phyloP scores from a whole-genome alignment of 148 eudicot genomes.

The Rhododendron williamsianum region DNA sequence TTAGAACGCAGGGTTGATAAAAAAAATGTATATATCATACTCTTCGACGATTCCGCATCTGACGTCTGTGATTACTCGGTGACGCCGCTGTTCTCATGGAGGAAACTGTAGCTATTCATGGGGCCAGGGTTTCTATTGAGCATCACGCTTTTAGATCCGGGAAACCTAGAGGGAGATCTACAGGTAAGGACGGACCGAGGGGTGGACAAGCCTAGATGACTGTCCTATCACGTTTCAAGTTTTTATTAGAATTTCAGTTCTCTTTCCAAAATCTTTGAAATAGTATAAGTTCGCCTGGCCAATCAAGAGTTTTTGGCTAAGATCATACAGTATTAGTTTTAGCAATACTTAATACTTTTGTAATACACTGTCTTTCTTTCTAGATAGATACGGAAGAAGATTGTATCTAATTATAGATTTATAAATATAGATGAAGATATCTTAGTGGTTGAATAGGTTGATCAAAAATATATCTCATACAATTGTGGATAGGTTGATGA shows the following conservation, averaged over 20 bases:
- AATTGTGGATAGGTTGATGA: neutral
- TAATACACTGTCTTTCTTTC: neutral
- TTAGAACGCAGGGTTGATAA: neutral
- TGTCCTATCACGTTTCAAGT: neutral
- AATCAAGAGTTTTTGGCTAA: neutral
- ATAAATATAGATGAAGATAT: neutral
- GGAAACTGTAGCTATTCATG: constrained; percentile 63
- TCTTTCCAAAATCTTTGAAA: neutral
- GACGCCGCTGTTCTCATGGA: constrained; percentile 63
- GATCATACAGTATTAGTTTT: neutral
- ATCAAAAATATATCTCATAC: neutral
- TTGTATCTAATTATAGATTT: neutral
- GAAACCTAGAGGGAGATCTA: constrained; percentile 81
- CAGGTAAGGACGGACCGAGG: constrained; percentile 19
- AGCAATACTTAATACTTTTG: neutral
- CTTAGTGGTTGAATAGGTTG: neutral
- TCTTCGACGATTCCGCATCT: constrained; percentile 14
- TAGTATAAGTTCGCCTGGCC: neutral
- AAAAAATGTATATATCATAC: no score
- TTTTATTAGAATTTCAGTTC: neutral
- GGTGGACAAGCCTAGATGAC: no score
- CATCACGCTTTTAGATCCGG: constrained; percentile 69
- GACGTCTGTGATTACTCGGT: constrained; percentile 8
- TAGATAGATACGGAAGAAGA: neutral
- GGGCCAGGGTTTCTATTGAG: constrained; percentile 91